phyloP scores from a whole-genome alignment of 805 yeast species.

The Cyberlindnera meyerae region DNA sequence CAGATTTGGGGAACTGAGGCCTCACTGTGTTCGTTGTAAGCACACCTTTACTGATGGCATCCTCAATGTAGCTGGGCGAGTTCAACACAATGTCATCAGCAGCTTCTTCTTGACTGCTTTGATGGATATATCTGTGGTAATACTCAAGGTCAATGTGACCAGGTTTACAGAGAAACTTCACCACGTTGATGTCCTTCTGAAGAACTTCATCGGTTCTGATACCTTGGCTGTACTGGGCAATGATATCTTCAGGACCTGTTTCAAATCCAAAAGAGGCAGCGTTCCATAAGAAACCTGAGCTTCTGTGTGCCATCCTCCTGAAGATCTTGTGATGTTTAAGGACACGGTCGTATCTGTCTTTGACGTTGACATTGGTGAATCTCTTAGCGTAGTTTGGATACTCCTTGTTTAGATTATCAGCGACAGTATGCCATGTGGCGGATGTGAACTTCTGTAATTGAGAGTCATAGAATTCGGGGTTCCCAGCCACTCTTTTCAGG shows the following conservation, averaged over 20 bases:
- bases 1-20: conserved; percentile 11
- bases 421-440: conserved; percentile 24
- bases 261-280: conserved; percentile 21
- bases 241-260: conserved; percentile 7
- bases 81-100: conserved; percentile 16
- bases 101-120: conserved; percentile 7
- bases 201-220: conserved; percentile 14
- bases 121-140: conserved; percentile 23
- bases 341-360: conserved; percentile 25
- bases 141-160: conserved; percentile 26
- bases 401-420: conserved; percentile 23
- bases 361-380: conserved; percentile 26
- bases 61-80: conserved; percentile 21
- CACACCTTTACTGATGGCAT: conserved; percentile 22
- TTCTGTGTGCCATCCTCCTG: conserved; percentile 19
- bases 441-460: conserved; percentile 14
- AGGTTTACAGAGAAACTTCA: conserved; percentile 20
- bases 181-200: conserved; percentile 15
- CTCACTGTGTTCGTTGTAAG: conserved; percentile 13
- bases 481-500: conserved; percentile 14
- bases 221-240: conserved; percentile 13
- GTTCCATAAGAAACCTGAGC: conserved; percentile 23
- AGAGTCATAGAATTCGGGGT: conserved; percentile 19
- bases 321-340: conserved; percentile 24
- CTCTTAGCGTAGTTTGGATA: conserved; percentile 24